phyloP scores from a whole-genome alignment of 2,329 filamentous ascomycete genomes.

The Curvularia eragrostidis region DNA sequence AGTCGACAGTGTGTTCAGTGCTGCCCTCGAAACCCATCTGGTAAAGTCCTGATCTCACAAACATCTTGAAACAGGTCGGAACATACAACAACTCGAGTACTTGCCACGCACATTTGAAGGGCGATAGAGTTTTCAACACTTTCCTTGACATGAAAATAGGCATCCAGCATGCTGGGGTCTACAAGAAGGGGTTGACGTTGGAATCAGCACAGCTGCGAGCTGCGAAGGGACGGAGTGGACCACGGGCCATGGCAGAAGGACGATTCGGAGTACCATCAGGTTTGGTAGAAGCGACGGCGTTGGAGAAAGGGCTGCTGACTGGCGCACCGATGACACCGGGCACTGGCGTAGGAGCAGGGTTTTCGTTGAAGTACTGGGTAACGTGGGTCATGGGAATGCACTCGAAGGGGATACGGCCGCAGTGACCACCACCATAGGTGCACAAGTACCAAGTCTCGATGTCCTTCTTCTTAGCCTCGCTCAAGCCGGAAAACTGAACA shows the following conservation, averaged over 20 bases:
- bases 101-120: constrained; percentile 2
- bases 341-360: constrained; percentile 14
- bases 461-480: constrained; percentile 29
- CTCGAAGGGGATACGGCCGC: constrained; percentile 34
- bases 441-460: constrained; percentile 35
- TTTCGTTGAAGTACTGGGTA: constrained; percentile 28
- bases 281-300: not conserved
- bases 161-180: constrained; percentile 7
- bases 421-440: constrained; percentile 28
- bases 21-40: constrained; percentile 19
- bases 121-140: constrained; percentile 13
- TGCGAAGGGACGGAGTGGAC: constrained; percentile 14
- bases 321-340: constrained; percentile 35
- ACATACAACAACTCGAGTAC: constrained; percentile 16
- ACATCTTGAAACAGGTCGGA: constrained; percentile 24
- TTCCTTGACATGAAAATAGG: constrained; percentile 7
- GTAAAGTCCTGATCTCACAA: constrained; percentile 19
- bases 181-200: constrained; percentile 21
- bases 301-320: constrained; percentile 9
- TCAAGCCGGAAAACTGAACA: constrained; percentile 16
- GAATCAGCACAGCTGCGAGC: constrained; percentile 10
- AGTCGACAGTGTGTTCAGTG: constrained; percentile 13
- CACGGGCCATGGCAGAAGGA: constrained; percentile 15
- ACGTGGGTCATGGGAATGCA: constrained; percentile 37
- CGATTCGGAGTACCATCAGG: constrained; percentile 20